A percentile compares a stretch with the other conserved stretches of the same genome.
phyloP scores from a whole-genome alignment of 2,329 filamentous ascomycete species.

The Zymoseptoria tritici region DNA sequence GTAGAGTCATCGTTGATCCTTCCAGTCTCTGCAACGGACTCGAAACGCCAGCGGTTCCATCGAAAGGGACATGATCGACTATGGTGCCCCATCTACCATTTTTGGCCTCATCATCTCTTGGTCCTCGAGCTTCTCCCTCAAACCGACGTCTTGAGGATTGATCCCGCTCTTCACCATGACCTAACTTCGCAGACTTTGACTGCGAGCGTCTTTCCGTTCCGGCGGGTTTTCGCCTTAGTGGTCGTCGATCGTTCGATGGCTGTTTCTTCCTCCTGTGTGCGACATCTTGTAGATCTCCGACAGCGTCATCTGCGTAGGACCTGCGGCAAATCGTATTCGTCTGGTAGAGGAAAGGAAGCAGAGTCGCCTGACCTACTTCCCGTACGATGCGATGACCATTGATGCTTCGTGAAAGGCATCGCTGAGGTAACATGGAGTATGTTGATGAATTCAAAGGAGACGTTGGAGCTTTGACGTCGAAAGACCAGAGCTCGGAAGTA shows the following conservation, averaged over 20 bases:
- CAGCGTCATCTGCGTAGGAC: conserved; percentile 3
- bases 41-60: conserved; percentile 6
- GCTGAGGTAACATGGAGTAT: neutral
- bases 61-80: conserved; percentile 12
- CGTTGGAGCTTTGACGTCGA: neutral
- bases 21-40: conserved; percentile 7
- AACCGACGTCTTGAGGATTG: neutral
- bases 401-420: neutral
- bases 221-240: neutral
- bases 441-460: neutral
- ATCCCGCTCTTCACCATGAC: conserved; percentile 6
- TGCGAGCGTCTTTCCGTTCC: neutral
- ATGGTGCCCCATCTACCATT: neutral
- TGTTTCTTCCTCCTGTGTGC: neutral
- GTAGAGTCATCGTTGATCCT: conserved; percentile 16
- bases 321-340: conserved; percentile 22
- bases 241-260: neutral
- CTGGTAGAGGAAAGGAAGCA: conserved; percentile 26
- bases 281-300: neutral
- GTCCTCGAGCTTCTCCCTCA: neutral
- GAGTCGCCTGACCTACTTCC: neutral
- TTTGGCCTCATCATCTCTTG: neutral
- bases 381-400: neutral
- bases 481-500: neutral
- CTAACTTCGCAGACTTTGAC: neutral